These are phyloP conservation scores for Setaria viridis DNA, from an alignment of 202 grass and related monocot genomes.

Conservation along the genomic window DNA sequence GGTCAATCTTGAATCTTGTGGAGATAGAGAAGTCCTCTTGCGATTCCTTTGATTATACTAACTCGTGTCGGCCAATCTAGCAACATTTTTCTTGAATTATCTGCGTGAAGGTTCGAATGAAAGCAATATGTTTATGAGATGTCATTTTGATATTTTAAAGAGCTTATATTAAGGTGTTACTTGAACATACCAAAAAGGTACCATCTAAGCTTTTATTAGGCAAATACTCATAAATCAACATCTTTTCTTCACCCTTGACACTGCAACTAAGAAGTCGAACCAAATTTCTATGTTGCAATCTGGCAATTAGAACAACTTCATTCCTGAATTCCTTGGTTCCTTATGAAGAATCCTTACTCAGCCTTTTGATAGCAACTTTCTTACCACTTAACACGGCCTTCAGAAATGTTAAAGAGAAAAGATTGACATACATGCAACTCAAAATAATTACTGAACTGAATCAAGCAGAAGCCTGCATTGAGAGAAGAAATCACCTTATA, in stretches of 20 bases:
- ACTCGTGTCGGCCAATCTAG: conserved; percentile 56
- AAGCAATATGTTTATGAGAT: background rate
- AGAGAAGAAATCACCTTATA: conserved; percentile 43
- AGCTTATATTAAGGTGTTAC: too few species aligned
- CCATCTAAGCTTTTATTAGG: conserved; percentile 50
- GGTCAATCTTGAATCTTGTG: conserved; percentile 58
- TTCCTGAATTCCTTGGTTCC: conserved; percentile 52
- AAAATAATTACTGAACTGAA: too few species aligned
- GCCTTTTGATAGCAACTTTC: conserved; percentile 59
- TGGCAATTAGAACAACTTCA: conserved; percentile 59
- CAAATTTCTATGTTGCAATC: conserved; percentile 54
- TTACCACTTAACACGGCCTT: conserved; percentile 34
- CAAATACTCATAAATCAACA: conserved; percentile 62
- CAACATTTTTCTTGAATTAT: conserved; percentile 3
- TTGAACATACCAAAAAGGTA: conserved; percentile 47
- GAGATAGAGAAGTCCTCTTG: conserved; percentile 66
- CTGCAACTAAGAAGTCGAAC: conserved; percentile 52
- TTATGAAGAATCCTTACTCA: conserved; percentile 49
- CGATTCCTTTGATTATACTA: conserved; percentile 56
- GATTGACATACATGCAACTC: too few species aligned
- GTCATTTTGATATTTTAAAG: background rate
- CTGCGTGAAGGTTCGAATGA: background rate
- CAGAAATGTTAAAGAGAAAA: background rate
- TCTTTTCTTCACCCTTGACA: conserved; percentile 39
- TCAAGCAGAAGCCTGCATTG: too few species aligned